phyloP scores from a whole-genome alignment of 2,329 filamentous ascomycete genomes.

The Pyrenochaeta sp. region DNA sequence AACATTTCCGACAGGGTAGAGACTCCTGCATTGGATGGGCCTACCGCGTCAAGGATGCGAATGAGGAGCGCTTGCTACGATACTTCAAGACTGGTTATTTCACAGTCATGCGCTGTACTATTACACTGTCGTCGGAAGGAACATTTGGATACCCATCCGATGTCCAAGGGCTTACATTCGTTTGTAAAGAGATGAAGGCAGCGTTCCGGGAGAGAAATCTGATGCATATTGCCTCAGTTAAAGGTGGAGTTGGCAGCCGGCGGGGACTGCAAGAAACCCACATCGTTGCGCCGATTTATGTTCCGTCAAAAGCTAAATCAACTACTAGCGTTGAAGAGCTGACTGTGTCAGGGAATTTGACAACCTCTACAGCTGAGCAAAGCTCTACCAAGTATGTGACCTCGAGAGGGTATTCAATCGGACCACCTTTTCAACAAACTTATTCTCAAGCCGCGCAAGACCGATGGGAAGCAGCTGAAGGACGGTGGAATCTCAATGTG shows the following conservation, averaged over 20 bases:
- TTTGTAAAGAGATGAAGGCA: neutral
- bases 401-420: neutral
- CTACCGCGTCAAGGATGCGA: slow-evolving; percentile 3
- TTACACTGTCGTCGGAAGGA: slow-evolving; percentile 1
- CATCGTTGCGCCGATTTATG: neutral
- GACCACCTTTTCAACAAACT: too few relatives aligned
- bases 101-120: slow-evolving; percentile 4
- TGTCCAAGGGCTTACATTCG: slow-evolving; percentile 8
- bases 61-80: slow-evolving; percentile 3
- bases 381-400: neutral
- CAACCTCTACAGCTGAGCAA: neutral
- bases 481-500: neutral
- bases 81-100: slow-evolving; percentile 7
- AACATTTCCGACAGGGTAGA: neutral
- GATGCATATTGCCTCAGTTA: neutral
- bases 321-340: neutral
- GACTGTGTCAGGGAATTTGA: neutral
- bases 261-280: neutral
- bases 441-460: neutral
- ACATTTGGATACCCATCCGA: neutral
- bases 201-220: neutral
- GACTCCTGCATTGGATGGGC: slow-evolving; percentile 1
- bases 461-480: neutral
- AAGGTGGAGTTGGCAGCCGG: neutral
- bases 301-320: neutral